Conservation (phyloP, 768 basidiomycete species). For the Leccinum olivaceopallidum region DNA sequence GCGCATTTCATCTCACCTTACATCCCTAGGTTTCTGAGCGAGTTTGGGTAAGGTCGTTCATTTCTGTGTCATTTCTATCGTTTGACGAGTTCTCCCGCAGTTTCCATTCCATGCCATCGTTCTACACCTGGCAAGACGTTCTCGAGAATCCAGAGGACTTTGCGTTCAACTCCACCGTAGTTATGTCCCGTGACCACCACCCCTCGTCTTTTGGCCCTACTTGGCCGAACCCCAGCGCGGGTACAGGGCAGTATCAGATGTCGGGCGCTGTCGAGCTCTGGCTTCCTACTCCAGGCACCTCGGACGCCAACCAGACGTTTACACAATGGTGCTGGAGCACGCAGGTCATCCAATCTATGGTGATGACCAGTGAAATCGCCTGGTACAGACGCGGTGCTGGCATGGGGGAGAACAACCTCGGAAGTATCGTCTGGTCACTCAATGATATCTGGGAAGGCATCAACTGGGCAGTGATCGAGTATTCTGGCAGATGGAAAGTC, state of each 20-base stretch:
- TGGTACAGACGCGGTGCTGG: constrained; percentile 63
- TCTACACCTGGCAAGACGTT: constrained; percentile 61
- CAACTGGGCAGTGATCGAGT: constrained; percentile 18
- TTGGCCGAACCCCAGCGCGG: constrained; percentile 57
- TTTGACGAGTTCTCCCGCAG: constrained; percentile 25
- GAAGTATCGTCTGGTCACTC: constrained; percentile 58
- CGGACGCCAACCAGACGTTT: constrained; percentile 57
- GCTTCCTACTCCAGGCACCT: constrained; percentile 51
- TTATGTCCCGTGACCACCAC: constrained; percentile 58
- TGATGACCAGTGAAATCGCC: constrained; percentile 51
- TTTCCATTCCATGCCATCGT: constrained; percentile 64
- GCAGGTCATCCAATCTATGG: constrained; percentile 59
- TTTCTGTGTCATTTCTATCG: background rate
- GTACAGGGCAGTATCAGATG: constrained; percentile 55
- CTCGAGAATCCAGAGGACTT: constrained; percentile 51
- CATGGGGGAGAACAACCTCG: constrained; percentile 56
- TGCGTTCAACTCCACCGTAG: constrained; percentile 57
- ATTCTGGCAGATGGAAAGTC: no score
- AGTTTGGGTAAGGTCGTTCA: constrained; percentile 47
- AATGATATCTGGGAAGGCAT: constrained; percentile 63
- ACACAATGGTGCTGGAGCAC: constrained; percentile 66
- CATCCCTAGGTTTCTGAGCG: constrained; percentile 49
- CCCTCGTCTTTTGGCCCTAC: constrained; percentile 44
- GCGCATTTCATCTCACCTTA: background rate
- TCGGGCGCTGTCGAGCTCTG: constrained; percentile 50